Base-by-base conservation (phyloP, 306 rosid species). In the Ammopiptanthus mongolicus region DNA sequence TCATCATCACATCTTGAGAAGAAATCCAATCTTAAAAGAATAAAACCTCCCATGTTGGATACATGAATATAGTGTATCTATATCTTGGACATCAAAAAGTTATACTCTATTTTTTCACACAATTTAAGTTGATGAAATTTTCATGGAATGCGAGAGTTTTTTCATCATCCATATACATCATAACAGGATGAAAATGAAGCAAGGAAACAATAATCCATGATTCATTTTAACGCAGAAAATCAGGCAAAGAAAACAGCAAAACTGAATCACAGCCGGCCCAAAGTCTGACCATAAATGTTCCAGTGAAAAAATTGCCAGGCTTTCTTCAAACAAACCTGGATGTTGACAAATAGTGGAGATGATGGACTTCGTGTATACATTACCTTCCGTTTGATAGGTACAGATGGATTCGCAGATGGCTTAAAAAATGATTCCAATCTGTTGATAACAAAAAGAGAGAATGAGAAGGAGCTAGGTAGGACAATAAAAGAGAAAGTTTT, bases 381-480 rank as follows among this genome's bases (percentile, higher is more conserved):
- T 82, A 91, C 98, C 98, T 95, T 91, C 69, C 97, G 87, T 80
- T 95, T 95, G 69, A 84, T 80, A 19, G 97, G 94, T 53, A 68
- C 89, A 41, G 96, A 81, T 71, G 89, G 47, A 65, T 80, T 91
- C 15, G 82, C 86, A 13, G 80, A 58, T 12, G 97, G 98, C 82
- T 95, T 95, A 78, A 91, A 91, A 82, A 95, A 95, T 42, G 98
- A 91, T 64, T 95, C 98, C 77, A 95, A 77, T 55, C 98, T 95
- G 87, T 67, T 22, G 3, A 34, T 52, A 51, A 22, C 60, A 61
- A 36, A 76, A 84, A 50, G 64, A 70, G 21, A 51, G 64, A 83
- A 37, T 47, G 69, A 59, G 61, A 73, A 48, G 18, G 58, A 81
- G 39, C 64, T 55, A 70, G 51, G 50, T 51, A 69, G 52, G 77